Conservation (phyloP, 495 filamentous ascomycete species). For the Glarea lozoyensis region DNA sequence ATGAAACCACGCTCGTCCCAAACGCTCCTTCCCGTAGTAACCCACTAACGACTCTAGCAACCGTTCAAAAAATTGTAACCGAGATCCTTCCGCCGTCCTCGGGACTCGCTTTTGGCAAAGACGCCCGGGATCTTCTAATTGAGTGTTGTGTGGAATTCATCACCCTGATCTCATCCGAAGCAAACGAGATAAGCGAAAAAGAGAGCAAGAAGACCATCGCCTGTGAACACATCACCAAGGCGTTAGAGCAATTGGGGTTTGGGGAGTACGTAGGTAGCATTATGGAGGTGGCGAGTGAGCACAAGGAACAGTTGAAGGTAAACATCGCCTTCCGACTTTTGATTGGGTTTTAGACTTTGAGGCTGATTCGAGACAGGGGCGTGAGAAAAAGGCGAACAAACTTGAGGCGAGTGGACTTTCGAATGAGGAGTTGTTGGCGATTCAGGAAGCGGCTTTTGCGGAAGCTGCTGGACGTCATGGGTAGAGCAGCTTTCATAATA, state of each 20-base stretch:
- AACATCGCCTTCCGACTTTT: too few species aligned
- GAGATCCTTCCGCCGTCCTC: slow-evolving; percentile 74
- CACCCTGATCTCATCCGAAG: slow-evolving; percentile 91
- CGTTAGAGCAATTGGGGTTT: slow-evolving; percentile 83
- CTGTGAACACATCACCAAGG: slow-evolving; percentile 91
- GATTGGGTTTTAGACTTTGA: too few species aligned
- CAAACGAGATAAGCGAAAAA: slow-evolving; percentile 96
- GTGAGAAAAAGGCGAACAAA: slow-evolving; percentile 95
- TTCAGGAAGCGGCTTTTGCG: slow-evolving; percentile 87
- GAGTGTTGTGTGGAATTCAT: slow-evolving; percentile 99
- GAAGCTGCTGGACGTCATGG: slow-evolving; percentile 50
- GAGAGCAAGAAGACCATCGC: slow-evolving; percentile 98
- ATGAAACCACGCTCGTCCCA: not conserved
- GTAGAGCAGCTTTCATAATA: too few species aligned
- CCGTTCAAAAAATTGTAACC: slow-evolving; percentile 93
- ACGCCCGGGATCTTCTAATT: slow-evolving; percentile 89
- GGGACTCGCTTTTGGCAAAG: slow-evolving; percentile 76
- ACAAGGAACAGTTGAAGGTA: slow-evolving; percentile 89
- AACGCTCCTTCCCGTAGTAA: not conserved
- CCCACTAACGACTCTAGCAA: slow-evolving; percentile 48
- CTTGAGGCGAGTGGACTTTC: slow-evolving; percentile 88
- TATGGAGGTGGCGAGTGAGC: slow-evolving; percentile 77
- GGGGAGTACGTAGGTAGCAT: slow-evolving; percentile 82
- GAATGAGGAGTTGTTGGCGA: slow-evolving; percentile 76
- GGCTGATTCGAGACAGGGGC: slow-evolving; percentile 63